phyloP scores from a whole-genome alignment of 192 early-diverging fungal species.

The Linderina pennispora region DNA sequence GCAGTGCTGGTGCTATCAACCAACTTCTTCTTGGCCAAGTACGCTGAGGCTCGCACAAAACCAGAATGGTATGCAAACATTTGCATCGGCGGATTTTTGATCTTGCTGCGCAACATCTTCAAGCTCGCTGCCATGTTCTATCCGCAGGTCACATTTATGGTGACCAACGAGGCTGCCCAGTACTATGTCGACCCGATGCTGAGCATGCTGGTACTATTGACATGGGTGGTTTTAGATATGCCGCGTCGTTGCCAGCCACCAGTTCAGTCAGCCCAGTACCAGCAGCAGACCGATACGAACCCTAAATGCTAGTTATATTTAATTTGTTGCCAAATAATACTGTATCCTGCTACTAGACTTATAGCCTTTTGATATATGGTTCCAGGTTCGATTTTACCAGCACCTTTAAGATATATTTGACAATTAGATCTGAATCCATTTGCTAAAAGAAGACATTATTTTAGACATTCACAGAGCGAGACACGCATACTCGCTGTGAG shows the following conservation, averaged over 20 bases:
- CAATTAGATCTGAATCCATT: too few species aligned
- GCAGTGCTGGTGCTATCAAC: conserved; percentile 1
- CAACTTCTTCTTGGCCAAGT: neutral
- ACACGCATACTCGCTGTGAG: too few species aligned
- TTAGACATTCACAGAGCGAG: too few species aligned
- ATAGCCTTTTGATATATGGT: too few species aligned
- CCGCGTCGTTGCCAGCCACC: conserved; percentile 6
- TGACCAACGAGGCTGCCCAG: conserved; percentile 6
- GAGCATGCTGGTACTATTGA: conserved; percentile 1
- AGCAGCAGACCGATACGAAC: too few species aligned
- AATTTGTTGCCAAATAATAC: too few species aligned
- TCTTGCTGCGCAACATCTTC: conserved; percentile 2
- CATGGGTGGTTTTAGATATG: conserved; percentile 8
- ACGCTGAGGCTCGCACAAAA: conserved; percentile 2
- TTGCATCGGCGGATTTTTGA: conserved; percentile 2
- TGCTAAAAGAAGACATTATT: too few species aligned
- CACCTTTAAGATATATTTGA: too few species aligned
- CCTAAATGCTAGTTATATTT: too few species aligned
- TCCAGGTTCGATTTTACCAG: too few species aligned
- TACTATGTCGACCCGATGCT: conserved; percentile 11
- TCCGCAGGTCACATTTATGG: neutral
- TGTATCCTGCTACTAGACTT: too few species aligned
- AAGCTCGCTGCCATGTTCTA: conserved; percentile 4
- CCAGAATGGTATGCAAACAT: neutral
- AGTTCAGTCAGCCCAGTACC: too few species aligned